phyloP scores from a whole-genome alignment of 2,329 filamentous ascomycete genomes.

The Lasiodiplodia theobromae region DNA sequence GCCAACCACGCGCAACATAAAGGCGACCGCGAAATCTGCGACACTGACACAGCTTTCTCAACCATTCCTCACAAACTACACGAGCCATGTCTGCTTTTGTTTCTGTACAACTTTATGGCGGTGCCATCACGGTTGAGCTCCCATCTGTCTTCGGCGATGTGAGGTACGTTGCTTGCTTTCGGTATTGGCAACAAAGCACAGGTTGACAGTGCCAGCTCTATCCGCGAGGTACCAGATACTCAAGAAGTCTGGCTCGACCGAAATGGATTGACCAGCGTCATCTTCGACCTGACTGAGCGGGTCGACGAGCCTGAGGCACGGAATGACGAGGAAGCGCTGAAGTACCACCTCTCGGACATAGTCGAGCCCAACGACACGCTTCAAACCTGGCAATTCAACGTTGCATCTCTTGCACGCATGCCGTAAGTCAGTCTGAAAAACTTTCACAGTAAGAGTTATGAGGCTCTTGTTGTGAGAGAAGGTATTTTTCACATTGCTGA shows the following conservation, averaged over 20 bases:
- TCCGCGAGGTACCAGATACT: constrained; percentile 81
- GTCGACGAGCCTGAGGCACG: constrained; percentile 67
- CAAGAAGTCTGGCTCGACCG: constrained; percentile 92
- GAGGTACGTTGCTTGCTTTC: constrained; percentile 60
- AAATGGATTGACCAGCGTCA: constrained; percentile 83
- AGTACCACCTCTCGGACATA: constrained; percentile 59
- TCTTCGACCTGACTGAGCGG: constrained; percentile 88
- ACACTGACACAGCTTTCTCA: neutral
- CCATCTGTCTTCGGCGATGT: constrained; percentile 74
- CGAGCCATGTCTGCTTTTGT: constrained; percentile 60
- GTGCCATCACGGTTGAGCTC: constrained; percentile 73
- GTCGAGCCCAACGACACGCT: constrained; percentile 46
- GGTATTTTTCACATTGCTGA: neutral
- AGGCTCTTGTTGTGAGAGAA: neutral
- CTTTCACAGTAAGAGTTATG: neutral
- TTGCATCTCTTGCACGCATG: constrained; percentile 42
- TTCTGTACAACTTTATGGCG: constrained; percentile 71
- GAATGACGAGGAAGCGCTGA: constrained; percentile 70
- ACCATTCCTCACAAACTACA: neutral
- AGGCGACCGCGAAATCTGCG: neutral
- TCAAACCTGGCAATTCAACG: constrained; percentile 43
- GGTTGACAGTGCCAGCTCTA: constrained; percentile 58
- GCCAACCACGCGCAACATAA: constrained; percentile 4
- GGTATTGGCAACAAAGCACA: neutral
- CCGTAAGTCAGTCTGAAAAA: constrained; percentile 41